Conservation (phyloP, 2,329 filamentous ascomycete genomes). For the Emmonsiellopsis sp. region DNA sequence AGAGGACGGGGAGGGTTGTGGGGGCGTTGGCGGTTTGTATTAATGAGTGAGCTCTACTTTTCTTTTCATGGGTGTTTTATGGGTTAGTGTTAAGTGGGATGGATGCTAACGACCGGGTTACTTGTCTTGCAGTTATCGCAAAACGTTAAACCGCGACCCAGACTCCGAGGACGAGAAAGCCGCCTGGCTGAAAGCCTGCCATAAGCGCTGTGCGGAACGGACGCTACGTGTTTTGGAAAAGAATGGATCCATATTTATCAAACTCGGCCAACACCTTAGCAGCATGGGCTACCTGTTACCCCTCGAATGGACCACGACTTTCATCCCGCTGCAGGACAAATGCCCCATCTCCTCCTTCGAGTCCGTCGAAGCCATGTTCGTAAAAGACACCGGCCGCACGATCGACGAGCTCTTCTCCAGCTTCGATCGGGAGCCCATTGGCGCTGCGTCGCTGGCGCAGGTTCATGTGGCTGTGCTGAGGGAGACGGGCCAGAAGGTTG, state of each 20-base stretch:
- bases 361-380: constrained; percentile 79
- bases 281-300: constrained; percentile 93
- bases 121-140: constrained; percentile 60
- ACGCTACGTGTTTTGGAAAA: constrained; percentile 82
- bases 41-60: too few species aligned
- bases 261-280: constrained; percentile 90
- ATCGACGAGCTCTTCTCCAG: constrained; percentile 78
- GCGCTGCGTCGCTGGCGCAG: constrained; percentile 87
- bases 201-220: constrained; percentile 83
- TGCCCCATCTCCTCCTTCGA: constrained; percentile 87
- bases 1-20: constrained; percentile 70
- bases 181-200: constrained; percentile 68
- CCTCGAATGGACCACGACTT: constrained; percentile 86
- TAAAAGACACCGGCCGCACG: constrained; percentile 66
- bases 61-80: too few species aligned
- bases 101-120: neutral
- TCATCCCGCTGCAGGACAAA: constrained; percentile 90
- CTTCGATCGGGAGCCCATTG: constrained; percentile 72
- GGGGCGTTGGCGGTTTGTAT: constrained; percentile 69
- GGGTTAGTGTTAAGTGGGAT: neutral
- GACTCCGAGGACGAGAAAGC: constrained; percentile 56
- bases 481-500: constrained; percentile 74
- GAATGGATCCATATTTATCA: constrained; percentile 98
- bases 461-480: constrained; percentile 82
- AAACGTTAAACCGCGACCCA: constrained; percentile 58